Evolutionary conservation across 768 basidiomycete genomes (phyloP), one percentile per base, ranked within the genome.

Genomic region (Podaxis sp.): DNA sequence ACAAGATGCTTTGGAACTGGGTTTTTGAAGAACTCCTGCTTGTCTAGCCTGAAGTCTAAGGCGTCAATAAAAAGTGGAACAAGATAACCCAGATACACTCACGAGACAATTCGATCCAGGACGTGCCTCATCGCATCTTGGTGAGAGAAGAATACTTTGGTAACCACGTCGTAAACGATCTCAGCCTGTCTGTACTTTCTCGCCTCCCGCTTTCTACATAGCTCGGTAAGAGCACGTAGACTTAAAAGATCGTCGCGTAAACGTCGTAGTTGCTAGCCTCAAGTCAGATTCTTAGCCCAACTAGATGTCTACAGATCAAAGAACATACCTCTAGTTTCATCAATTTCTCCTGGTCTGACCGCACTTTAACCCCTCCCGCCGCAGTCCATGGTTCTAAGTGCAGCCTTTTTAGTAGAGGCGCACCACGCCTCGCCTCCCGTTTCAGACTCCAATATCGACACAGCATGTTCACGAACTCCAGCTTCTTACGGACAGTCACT

Each of bases 371-470:
- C 5, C 80, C 79, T 16, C 86, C 81, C 44, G 82, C 85, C 2
- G 93, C 92, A 0, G 95, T 98, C 97, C 97, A 98, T 0, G 97
- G 96, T 76, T 99, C 96, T 27, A 98, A 77, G 74, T 99, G 95
- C 60, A 99, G 70, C 56, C 97, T 71, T 73, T 98, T 98, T 65
- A 99, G 73, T 62, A 98, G 73, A 10, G 97, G 96, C 7, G 97
- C 97, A 3, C 97, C 97, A 42, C 96, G 74, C 63, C 97, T 82
- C 1, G 87, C 93, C 70, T 98, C 96, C 3, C 97, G 79, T 75
- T 99, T 98, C 72, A 99, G 72, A 73, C 97, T 98, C 97, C 97
- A 99, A 69, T 98, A 99, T 68, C 86, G 84, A 68, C 91, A 95
- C 35, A 95, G 79, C 67, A 85, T 73, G 51, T 86, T 81, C 11